Base-by-base conservation (phyloP, 2,329 filamentous ascomycete species). In the Venturiaceae sp. region DNA sequence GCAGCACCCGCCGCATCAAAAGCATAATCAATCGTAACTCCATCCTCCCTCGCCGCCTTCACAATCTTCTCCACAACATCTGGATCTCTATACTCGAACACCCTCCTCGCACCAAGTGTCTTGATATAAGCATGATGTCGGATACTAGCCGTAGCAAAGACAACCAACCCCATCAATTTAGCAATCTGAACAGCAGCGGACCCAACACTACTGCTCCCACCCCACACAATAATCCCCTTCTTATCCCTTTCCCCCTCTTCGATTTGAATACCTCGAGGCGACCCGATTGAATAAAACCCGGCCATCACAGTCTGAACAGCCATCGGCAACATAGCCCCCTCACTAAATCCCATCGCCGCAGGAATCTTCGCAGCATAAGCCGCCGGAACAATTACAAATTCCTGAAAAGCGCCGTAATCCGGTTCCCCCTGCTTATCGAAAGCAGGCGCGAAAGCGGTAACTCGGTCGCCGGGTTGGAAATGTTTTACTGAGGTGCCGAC, bases 401-500 rank as follows among this genome's bases (percentile, higher is more conserved):
- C 9, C 28, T 56, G 53, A 14, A 47, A 44, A 28, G 53, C 53
- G 21, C 16, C 53, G 13, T 56, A 23, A 13, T 6, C 8, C n/a
- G 62, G 53, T 3, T 59, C 58, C 16, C 65, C 66, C 4, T 65
- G 60, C 19, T 63, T 60, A 50, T 63, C 67, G 62, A 69, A 73
- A 16, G 58, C 59, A 0, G 62, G 52, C 8, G 67, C 68, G 50
- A 68, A 67, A 33, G 67, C 69, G 9, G 64, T 60, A 5, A 72
- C 67, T 41, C 71, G 66, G 1, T 60, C 63, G 30, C 70, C 71
- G 3, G 66, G 62, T 26, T 61, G 53, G 8, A 44, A 57, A 19
- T 58, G 46, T 74, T 83, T 84, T 11, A 86, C 83, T 19, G 78
- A 76, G 13, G 75, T 69, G 58, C 84, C 84, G 19, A 83, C 76